phyloP scores from a whole-genome alignment of 2,329 filamentous ascomycete genomes.

The Mollisiaceae sp. region DNA sequence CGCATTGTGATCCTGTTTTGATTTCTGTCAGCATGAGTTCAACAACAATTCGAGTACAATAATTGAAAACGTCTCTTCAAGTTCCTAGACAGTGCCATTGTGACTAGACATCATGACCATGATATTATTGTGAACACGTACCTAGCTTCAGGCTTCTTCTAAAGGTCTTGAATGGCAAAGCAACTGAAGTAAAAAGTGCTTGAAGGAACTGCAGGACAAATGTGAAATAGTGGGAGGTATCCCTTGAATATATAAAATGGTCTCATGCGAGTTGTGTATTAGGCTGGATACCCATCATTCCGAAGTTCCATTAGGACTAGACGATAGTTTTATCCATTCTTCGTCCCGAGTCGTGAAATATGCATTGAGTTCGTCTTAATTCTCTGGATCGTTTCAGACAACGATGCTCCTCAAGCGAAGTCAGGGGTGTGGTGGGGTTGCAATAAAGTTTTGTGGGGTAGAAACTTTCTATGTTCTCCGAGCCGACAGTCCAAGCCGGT shows the following conservation, averaged over 20 bases:
- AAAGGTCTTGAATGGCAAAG: neutral
- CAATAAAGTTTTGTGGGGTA: conserved; percentile 2
- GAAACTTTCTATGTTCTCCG: neutral
- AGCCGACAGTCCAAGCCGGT: neutral
- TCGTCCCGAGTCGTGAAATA: neutral
- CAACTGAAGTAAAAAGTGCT: neutral
- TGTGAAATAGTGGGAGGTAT: neutral
- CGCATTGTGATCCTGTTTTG: conserved; percentile 19
- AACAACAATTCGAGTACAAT: neutral
- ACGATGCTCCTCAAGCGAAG: conserved; percentile 1
- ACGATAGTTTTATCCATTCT: neutral
- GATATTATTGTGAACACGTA: too few species aligned
- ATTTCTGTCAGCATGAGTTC: neutral
- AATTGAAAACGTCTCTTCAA: neutral
- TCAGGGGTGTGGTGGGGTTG: conserved; percentile 5
- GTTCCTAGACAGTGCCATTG: too few species aligned
- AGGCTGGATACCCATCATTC: neutral
- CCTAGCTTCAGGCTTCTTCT: neutral
- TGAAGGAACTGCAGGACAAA: neutral
- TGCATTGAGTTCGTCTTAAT: conserved; percentile 3
- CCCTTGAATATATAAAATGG: neutral
- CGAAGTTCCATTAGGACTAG: neutral
- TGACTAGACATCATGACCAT: too few species aligned
- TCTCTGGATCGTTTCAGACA: neutral
- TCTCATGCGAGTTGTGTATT: neutral